Conservation (phyloP, 441 rosid species). For the Aleurites moluccanus region DNA sequence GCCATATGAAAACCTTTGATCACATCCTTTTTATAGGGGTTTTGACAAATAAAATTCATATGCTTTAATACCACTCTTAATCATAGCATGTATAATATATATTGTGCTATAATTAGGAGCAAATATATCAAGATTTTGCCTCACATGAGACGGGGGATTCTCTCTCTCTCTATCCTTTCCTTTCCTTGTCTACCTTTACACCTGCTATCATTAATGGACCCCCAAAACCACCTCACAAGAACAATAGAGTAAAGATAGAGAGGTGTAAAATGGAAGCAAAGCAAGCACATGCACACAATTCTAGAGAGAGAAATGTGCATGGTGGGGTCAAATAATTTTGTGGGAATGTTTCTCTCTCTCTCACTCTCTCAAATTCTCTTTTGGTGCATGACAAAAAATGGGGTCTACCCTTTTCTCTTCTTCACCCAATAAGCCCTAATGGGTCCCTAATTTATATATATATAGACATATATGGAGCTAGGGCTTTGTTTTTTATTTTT, state of each 20-base stretch:
- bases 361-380: conserved; percentile 23
- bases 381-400: conserved; percentile 53
- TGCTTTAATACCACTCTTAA: conserved; percentile 41
- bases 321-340: conserved; percentile 30
- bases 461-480: neutral
- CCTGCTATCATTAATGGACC: conserved; percentile 42
- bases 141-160: conserved; percentile 32
- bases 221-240: conserved; percentile 21
- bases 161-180: no score
- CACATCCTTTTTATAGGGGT: neutral
- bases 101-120: conserved; percentile 33
- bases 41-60: conserved; percentile 35
- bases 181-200: conserved; percentile 41
- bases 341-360: conserved; percentile 16
- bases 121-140: conserved; percentile 30
- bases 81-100: conserved; percentile 34
- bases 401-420: conserved; percentile 32
- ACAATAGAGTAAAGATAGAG: conserved; percentile 10
- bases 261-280: conserved; percentile 61
- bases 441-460: conserved; percentile 28
- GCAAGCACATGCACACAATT: conserved; percentile 43
- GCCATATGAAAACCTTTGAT: no score
- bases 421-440: conserved; percentile 23
- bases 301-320: conserved; percentile 44
- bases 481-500: conserved; percentile 16